phyloP scores from a whole-genome alignment of 441 rosid species.

The Syzygium malaccense region DNA sequence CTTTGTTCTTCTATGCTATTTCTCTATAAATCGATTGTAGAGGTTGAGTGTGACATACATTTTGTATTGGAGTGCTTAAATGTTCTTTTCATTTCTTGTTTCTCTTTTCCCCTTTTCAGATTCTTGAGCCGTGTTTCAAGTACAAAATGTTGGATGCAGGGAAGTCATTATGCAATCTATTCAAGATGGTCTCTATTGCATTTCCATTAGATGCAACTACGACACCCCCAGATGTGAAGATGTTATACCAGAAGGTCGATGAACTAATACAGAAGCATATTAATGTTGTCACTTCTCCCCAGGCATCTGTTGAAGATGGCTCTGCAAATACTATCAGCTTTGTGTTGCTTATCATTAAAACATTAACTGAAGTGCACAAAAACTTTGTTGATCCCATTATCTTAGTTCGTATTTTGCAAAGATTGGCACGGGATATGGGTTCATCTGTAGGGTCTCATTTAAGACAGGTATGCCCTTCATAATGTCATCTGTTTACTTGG shows the following conservation, averaged over 20 bases:
- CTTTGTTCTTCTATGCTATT: constrained; percentile 9
- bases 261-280: constrained; percentile 90
- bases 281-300: constrained; percentile 46
- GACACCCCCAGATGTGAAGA: constrained; percentile 69
- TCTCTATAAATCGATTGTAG: neutral
- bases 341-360: constrained; percentile 76
- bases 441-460: constrained; percentile 62
- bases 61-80: neutral
- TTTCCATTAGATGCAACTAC: constrained; percentile 70
- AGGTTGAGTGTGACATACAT: neutral
- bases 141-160: constrained; percentile 93
- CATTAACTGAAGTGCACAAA: constrained; percentile 84
- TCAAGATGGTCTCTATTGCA: constrained; percentile 91
- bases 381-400: constrained; percentile 59
- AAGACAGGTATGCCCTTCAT: constrained; percentile 65
- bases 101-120: constrained; percentile 33
- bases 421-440: constrained; percentile 86
- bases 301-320: constrained; percentile 66
- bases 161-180: constrained; percentile 81
- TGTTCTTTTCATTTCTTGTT: constrained; percentile 1
- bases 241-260: constrained; percentile 72
- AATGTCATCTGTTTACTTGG: neutral
- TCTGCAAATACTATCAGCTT: constrained; percentile 73
- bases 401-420: constrained; percentile 83
- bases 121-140: constrained; percentile 95